A percentile compares a stretch with the other conserved stretches of the same genome.
Evolutionary conservation across 106 monocot genomes (phyloP).

Genomic region (Dioscorea alata): DNA sequence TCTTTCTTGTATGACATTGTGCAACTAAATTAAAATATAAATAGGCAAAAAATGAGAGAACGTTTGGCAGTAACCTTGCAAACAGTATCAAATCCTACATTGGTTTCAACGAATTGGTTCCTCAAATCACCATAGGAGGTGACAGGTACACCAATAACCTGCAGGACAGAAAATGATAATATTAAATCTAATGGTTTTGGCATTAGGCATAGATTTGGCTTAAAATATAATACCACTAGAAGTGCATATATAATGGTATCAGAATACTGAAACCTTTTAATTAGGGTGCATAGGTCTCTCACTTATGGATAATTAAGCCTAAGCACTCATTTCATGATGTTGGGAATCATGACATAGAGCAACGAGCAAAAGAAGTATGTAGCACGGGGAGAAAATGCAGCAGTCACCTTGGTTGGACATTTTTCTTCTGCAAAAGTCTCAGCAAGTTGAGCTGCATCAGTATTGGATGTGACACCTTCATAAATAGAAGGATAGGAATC

Average conservation of each 20-base stretch:
- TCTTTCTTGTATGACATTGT: no score
- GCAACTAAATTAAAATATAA: no score
- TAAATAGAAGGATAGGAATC: background rate
- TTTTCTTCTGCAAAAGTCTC: constrained; percentile 53
- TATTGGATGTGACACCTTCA: constrained; percentile 51
- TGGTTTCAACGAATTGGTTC: constrained; percentile 61
- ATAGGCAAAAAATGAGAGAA: background rate
- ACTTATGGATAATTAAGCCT: no score
- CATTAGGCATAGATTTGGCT: background rate
- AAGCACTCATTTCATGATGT: background rate
- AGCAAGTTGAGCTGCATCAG: constrained; percentile 60
- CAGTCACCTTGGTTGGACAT: constrained; percentile 40
- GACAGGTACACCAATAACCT: constrained; percentile 57
- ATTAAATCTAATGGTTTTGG: no score
- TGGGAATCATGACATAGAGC: background rate
- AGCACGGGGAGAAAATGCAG: background rate
- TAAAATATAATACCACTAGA: background rate
- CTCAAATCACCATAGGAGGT: constrained; percentile 47
- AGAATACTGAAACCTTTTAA: no score
- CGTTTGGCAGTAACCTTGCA: constrained; percentile 33
- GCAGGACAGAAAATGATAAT: background rate
- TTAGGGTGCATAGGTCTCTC: no score
- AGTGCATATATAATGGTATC: no score
- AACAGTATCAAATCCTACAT: constrained; percentile 57
- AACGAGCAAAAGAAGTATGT: background rate